Evolutionary conservation across 257 asterid species (phyloP), one percentile per base, ranked within the genome.

Genomic region (Rehmannia glutinosa): DNA sequence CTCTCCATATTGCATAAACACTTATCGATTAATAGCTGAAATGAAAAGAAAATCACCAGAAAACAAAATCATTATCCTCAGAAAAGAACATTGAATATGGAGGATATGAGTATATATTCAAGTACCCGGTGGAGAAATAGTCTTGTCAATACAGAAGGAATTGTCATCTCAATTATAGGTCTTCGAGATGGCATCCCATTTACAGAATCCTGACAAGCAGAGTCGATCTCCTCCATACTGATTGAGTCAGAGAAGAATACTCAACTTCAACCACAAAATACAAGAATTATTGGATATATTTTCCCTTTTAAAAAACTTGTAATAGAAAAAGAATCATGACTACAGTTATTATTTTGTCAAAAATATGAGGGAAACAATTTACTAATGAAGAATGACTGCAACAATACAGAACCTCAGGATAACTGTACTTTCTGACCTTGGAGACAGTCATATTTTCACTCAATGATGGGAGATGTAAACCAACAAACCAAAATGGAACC

Each of bases 141-240:
- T 93, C 71, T 83, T 82, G 83, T 90, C 71, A 93, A 43, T 71
- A 74, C 95, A 64, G 96, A 90, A 50, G 99, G 99, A 64, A 93
- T 93, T 53, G 99, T 90, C 99, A 93, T 93, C 89, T 93, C 99
- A 73, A 93, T 93, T 69, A 93, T 43, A 57, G 97, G 99, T 70
- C 95, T 78, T 58, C 75, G 77, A 68, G 99, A 93, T 36, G 97
- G 96, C 55, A 88, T 66, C 55, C 96, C 95, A 67, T 88, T 90
- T 63, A 53, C 62, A 66, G 92, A 84, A 62, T 90, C 97, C 84
- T 74, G 86, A 55, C 90, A 84, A 61, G 96, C 95, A 62, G 86
- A 66, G 70, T 86, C 82, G 65, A 93, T 86, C 79, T 93, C 95
- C 76, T 93, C 86, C 87, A 90, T 82, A 17, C 98, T 93, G 78